Evolutionary conservation across 2,329 filamentous ascomycete species (phyloP).

Genomic region (Aspergillus sp.): DNA sequence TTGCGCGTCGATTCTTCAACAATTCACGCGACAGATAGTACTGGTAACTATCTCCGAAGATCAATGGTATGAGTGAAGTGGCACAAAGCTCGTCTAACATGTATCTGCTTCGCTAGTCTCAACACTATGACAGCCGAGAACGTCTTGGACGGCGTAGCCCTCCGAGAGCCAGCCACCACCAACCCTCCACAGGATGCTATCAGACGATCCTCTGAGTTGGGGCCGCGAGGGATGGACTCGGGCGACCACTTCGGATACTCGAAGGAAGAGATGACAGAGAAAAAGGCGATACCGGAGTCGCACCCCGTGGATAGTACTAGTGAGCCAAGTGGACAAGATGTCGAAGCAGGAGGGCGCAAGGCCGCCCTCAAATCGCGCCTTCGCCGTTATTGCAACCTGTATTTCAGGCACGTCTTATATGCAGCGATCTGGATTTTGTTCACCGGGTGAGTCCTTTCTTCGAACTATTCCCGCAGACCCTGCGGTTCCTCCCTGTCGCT

Average conservation of each 20-base stretch:
- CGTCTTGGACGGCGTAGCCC: constrained; percentile 7
- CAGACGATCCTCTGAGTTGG: neutral
- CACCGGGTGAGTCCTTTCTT: constrained; percentile 49
- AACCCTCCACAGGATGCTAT: constrained; percentile 3
- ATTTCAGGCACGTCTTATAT: constrained; percentile 44
- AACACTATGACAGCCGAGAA: constrained; percentile 4
- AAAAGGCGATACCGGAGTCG: constrained; percentile 4
- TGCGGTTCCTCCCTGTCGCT: neutral
- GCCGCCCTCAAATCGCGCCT: neutral
- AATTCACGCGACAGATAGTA: neutral
- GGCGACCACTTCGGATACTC: neutral
- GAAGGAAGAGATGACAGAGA: neutral
- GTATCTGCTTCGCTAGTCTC: neutral
- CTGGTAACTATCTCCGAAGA: neutral
- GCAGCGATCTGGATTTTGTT: constrained; percentile 50
- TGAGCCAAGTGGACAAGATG: constrained; percentile 7
- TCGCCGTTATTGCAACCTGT: constrained; percentile 19
- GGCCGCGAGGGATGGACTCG: neutral
- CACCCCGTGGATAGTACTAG: constrained; percentile 5
- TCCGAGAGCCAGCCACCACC: neutral
- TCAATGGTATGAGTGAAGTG: neutral
- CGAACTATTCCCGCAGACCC: neutral
- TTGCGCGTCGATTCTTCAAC: neutral
- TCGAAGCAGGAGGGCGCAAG: constrained; percentile 2
- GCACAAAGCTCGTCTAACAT: neutral